Percentiles rank a stretch among this genome's conserved stretches.
phyloP scores from a whole-genome alignment of 2,329 filamentous ascomycete species.

The Fusarium mangiferae region DNA sequence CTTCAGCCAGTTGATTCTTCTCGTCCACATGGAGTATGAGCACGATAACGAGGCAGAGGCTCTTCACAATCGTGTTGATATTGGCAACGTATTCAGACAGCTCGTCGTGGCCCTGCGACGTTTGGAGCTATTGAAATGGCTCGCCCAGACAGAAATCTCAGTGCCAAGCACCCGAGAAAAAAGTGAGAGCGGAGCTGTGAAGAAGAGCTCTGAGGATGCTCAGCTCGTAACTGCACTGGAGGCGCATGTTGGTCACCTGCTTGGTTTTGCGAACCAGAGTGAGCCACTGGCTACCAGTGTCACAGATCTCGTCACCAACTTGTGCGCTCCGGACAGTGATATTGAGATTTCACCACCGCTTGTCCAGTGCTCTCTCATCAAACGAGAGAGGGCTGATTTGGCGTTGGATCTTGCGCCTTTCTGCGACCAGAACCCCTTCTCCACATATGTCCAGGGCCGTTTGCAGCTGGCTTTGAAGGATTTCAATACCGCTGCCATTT shows the following conservation, averaged over 20 bases:
- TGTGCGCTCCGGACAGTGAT: constrained; percentile 72
- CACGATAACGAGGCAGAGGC: constrained; percentile 78
- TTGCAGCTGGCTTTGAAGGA: constrained; percentile 79
- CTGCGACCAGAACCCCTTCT: constrained; percentile 68
- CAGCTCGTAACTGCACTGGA: constrained; percentile 68
- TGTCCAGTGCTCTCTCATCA: constrained; percentile 71
- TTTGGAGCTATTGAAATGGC: constrained; percentile 78
- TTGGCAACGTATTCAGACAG: constrained; percentile 75
- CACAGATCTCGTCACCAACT: constrained; percentile 73
- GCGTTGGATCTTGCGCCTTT: constrained; percentile 68
- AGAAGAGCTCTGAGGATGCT: constrained; percentile 57
- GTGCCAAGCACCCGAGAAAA: constrained; percentile 58
- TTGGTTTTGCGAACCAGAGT: constrained; percentile 65
- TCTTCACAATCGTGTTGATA: constrained; percentile 68
- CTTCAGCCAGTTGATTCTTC: constrained; percentile 82
- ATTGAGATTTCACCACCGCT: constrained; percentile 70
- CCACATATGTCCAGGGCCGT: constrained; percentile 86
- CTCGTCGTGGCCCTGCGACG: constrained; percentile 78
- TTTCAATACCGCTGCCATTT: constrained; percentile 75
- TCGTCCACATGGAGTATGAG: constrained; percentile 88
- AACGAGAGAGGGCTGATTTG: constrained; percentile 68
- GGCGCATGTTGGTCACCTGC: constrained; percentile 69
- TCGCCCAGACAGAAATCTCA: constrained; percentile 68
- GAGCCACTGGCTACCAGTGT: constrained; percentile 68
- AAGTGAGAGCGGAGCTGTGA: constrained; percentile 48